Evolutionary conservation across 169 alveolate genomes (phyloP).

Genomic region (Pseudocohnilembus persalinus): DNA sequence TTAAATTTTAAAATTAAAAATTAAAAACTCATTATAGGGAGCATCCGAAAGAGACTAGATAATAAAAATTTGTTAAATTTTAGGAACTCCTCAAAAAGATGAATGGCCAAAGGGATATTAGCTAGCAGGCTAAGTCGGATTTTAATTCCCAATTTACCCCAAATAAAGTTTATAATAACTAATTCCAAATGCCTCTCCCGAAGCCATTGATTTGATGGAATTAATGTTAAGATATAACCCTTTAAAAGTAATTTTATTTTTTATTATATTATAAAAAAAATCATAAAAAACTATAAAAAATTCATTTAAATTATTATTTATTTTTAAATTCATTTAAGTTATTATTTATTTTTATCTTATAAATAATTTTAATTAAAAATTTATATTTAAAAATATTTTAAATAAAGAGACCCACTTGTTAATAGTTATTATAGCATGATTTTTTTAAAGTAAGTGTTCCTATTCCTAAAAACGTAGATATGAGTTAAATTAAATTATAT

Average conservation of each 20-base stretch:
- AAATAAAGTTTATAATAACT: conserved; percentile 62
- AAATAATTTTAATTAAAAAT: too few species aligned
- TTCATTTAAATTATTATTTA: too few species aligned
- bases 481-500: neutral
- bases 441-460: neutral
- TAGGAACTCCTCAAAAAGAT: conserved; percentile 83
- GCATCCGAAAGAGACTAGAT: conserved; percentile 75
- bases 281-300: too few species aligned
- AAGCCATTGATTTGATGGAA: conserved; percentile 78
- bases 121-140: conserved; percentile 72
- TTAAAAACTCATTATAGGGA: conserved; percentile 41
- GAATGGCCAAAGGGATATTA: conserved; percentile 87
- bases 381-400: too few species aligned
- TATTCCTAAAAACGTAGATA: neutral
- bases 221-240: conserved; percentile 78
- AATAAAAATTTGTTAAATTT: conserved; percentile 70
- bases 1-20: too few species aligned
- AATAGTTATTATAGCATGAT: neutral
- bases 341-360: too few species aligned
- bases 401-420: neutral
- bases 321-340: too few species aligned
- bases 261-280: too few species aligned
- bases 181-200: conserved; percentile 72
- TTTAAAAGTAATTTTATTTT: conserved; percentile 64
- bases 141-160: conserved; percentile 62